These are phyloP conservation scores for Pyrus betulifolia DNA, from an alignment of 306 rosid species.

Conservation along the genomic window DNA sequence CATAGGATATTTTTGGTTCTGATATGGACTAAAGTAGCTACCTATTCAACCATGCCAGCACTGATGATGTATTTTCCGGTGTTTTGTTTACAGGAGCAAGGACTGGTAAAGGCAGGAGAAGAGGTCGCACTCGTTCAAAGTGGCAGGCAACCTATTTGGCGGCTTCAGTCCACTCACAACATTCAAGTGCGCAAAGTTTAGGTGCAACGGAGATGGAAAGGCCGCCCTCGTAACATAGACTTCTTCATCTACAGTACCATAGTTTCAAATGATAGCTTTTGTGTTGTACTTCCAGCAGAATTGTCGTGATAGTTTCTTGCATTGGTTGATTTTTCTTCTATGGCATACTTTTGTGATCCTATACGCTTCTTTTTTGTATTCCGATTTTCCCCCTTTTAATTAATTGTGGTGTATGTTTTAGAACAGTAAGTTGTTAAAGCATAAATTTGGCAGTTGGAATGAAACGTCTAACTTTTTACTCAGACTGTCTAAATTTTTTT, in stretches of 20 bases:
- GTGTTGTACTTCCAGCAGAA: background rate
- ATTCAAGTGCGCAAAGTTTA: slow-evolving; percentile 82
- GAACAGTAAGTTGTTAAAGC: background rate
- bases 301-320: background rate
- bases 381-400: background rate
- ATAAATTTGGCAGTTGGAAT: background rate
- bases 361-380: background rate
- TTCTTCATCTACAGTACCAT: background rate
- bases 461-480: background rate
- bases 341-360: background rate
- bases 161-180: slow-evolving; percentile 94
- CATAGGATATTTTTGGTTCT: background rate
- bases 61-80: background rate
- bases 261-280: background rate
- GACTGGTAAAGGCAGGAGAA: slow-evolving; percentile 93
- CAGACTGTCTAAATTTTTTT: background rate
- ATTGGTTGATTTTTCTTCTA: background rate
- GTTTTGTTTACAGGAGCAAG: slow-evolving; percentile 57
- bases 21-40: background rate
- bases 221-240: background rate
- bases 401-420: background rate
- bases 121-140: slow-evolving; percentile 96
- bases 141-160: slow-evolving; percentile 98
- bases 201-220: background rate
- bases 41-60: background rate